Percentiles rank a stretch among this genome's conserved stretches.
These are phyloP conservation scores for Tagetes erecta DNA, from an alignment of 129 eudicot species.

Conservation along the genomic window DNA sequence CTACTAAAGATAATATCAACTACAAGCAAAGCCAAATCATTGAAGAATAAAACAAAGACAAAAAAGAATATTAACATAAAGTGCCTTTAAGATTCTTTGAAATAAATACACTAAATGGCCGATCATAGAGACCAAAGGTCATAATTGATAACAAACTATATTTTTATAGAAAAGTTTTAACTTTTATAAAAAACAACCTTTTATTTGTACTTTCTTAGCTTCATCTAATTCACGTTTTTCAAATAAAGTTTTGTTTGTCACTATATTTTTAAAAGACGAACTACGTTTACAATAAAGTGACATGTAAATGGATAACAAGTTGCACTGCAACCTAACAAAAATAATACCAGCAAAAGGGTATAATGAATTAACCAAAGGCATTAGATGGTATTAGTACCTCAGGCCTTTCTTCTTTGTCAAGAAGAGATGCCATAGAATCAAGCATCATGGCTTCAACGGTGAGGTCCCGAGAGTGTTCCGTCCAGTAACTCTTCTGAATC, in stretches of 20 bases:
- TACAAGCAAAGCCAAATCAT: constrained; percentile 10
- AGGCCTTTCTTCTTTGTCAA: constrained; percentile 70
- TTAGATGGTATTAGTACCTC: not conserved
- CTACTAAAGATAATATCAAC: not conserved
- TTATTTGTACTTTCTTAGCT: too few relatives aligned
- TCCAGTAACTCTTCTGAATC: constrained; percentile 85
- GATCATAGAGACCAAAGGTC: too few relatives aligned
- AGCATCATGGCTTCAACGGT: constrained; percentile 16
- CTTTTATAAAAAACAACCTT: too few relatives aligned
- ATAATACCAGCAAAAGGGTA: not conserved
- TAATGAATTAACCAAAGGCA: not conserved
- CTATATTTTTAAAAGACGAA: too few relatives aligned
- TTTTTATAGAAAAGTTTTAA: too few relatives aligned
- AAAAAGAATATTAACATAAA: not conserved
- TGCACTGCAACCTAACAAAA: not conserved
- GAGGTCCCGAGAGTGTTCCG: constrained; percentile 20
- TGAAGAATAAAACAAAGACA: not conserved
- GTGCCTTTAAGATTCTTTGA: constrained; percentile 15
- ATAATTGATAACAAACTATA: too few relatives aligned
- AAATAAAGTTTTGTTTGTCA: too few relatives aligned
- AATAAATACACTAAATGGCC: not conserved
- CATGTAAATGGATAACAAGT: too few relatives aligned
- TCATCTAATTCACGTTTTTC: too few relatives aligned
- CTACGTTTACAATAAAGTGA: too few relatives aligned
- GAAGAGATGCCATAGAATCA: constrained; percentile 47